Evolutionary conservation across 2,329 filamentous ascomycete species (phyloP), one percentile per base, ranked within the genome.

Genomic region (Colletotrichum karsti): DNA sequence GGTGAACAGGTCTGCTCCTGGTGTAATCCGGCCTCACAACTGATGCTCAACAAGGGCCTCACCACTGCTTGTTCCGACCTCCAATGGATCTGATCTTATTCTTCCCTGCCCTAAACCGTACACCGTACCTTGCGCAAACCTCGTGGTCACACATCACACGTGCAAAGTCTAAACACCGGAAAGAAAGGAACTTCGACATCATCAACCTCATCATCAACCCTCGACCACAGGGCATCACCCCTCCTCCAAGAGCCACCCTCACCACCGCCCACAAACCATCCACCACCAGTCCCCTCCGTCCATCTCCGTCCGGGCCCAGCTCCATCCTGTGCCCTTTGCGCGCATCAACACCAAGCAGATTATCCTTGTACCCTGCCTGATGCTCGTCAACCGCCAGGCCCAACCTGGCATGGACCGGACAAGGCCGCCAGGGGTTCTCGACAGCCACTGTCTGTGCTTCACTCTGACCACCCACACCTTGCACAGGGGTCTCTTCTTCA

Each of bases 371-470:
- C 62, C 62, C 61, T 69, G 65, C 62, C 55, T 18, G 54, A 53
- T 67, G 64, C 64, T 58, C 60, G 44, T 64, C 64, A 64, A 67
- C 60, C 50, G 61, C 65, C 60, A 68, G 65, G 54, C 65, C 61
- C 20, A 68, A 66, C 55, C 61, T 60, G 65, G 65, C 33, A 48
- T 54, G n/a, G 39, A 37, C 65, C 55, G n/a, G 54, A 68, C 64
- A 67, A 51, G 59, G n/a, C 44, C 64, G 42, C 59, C 64, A 63
- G 59, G 64, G 64, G 60, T 42, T 42, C 59, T 67, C 64, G 44
- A 67, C 51, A 66, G 65, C 62, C 65, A 68, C 65, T 51, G 62
- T 69, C 65, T 61, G 65, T 69, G 65, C 65, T 65, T 41, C 24
- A 22, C 60, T 68, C 60, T 66, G 48, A 69, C 65, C 65, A 69